Conservation (phyloP, 768 basidiomycete species). For the Tricholoma matsutake region DNA sequence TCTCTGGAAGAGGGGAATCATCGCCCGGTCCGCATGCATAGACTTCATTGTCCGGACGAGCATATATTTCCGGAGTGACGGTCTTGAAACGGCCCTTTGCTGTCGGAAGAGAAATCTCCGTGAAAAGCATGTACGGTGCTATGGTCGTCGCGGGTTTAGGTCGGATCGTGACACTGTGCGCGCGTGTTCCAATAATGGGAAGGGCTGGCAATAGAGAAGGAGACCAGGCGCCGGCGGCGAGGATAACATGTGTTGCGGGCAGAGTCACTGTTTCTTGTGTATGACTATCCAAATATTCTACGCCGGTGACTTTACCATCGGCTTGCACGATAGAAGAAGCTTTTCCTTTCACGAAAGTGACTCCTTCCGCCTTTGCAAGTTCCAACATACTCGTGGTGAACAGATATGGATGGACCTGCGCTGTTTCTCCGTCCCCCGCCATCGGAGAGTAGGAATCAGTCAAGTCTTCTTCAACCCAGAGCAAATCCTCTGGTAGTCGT, state of each 20-base stretch:
- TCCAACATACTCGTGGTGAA: slow-evolving; percentile 74
- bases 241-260: slow-evolving; percentile 63
- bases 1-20: slow-evolving; percentile 60
- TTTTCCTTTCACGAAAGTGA: slow-evolving; percentile 42
- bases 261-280: slow-evolving; percentile 32
- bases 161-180: slow-evolving; percentile 69
- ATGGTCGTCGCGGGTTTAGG: slow-evolving; percentile 43
- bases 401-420: slow-evolving; percentile 73
- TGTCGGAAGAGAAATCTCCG: slow-evolving; percentile 51
- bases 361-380: slow-evolving; percentile 55
- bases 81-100: slow-evolving; percentile 14
- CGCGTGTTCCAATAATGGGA: slow-evolving; percentile 61
- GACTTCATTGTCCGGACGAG: slow-evolving; percentile 65
- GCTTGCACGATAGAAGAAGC: slow-evolving; percentile 42
- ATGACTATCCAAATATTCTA: slow-evolving; percentile 38
- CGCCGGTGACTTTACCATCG: slow-evolving; percentile 43
- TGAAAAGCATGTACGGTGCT: slow-evolving; percentile 80
- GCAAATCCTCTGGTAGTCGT: slow-evolving; percentile 48
- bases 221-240: slow-evolving; percentile 90
- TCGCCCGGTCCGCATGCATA: slow-evolving; percentile 83
- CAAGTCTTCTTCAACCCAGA: slow-evolving; percentile 54
- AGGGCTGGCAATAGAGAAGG: slow-evolving; percentile 52
- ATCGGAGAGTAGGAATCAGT: slow-evolving; percentile 62
- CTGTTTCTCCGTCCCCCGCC: slow-evolving; percentile 55
- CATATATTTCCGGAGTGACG: slow-evolving; percentile 67